Base-by-base conservation (phyloP, 345 rosid species). In the Arabidopsis suecica region DNA sequence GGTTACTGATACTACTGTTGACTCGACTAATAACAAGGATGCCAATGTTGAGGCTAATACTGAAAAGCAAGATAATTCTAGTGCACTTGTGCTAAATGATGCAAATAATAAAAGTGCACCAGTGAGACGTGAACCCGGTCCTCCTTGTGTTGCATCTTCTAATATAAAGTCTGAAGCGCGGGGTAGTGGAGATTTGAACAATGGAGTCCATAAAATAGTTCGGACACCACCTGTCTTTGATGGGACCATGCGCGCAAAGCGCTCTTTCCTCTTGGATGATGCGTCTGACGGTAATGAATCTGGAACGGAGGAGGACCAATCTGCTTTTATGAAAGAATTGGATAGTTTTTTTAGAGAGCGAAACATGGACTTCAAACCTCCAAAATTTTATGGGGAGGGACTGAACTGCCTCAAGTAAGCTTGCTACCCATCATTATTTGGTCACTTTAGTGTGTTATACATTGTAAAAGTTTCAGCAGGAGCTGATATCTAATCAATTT, bases 361-460 rank as follows among this genome's bases (percentile, higher is more conserved):
- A 57, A 68, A 76, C 63, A 71, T 89, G 86, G 98, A 93, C 34
- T 93, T 91, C 77, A 91, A 91, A 77, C 86, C 96, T 45, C 98
- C 96, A 53, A 89, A 91, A 77, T 93, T 93, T 82, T 93, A 93
- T 47, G 98, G 98, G 71, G 93, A 88, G 69, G 90, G 86, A 33
- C 79, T 93, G 32, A 93, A 90, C 73, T 90, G 95, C 77, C 88
- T 93, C 11, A 93, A 93, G 98, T 93, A 77, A 82, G 91, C 78
- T 41, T 48, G 50, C 36, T 60, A 55, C 69, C 60, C 54, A 53
- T 66, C 14, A 42, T 68, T 42, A 44, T 60, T 42, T 71, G 45
- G 38, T 56, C 6, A 69, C 50, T 51, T 8, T 14, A 57, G 20
- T 32, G 23, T 74, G 20, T 76, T 20, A 11, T 61, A 66, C 37